Evolutionary conservation across 2,329 filamentous ascomycete genomes (phyloP).

Genomic region (Venturia nashicola): DNA sequence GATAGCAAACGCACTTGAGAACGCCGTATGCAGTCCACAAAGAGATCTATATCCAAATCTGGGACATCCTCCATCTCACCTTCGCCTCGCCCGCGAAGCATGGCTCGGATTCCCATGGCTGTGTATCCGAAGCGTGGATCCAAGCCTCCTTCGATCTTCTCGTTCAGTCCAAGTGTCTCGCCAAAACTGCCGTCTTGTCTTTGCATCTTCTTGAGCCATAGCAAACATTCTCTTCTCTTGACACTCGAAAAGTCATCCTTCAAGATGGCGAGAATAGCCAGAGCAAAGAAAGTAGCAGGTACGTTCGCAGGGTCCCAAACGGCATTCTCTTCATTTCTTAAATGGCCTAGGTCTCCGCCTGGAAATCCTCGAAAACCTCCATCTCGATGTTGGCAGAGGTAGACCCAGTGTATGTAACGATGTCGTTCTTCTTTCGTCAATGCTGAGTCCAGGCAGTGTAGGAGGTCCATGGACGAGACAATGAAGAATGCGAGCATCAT

Average conservation of each 20-base stretch:
- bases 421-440: conserved; percentile 41
- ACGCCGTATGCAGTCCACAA: conserved; percentile 58
- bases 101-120: conserved; percentile 69
- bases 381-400: conserved; percentile 69
- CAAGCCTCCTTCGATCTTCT: conserved; percentile 58
- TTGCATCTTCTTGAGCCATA: conserved; percentile 68
- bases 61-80: conserved; percentile 43
- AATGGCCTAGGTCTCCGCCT: conserved; percentile 44
- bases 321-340: conserved; percentile 38
- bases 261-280: conserved; percentile 59
- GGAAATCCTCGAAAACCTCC: conserved; percentile 87
- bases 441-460: conserved; percentile 48
- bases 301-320: conserved; percentile 67
- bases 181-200: conserved; percentile 82
- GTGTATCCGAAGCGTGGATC: conserved; percentile 86
- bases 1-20: conserved; percentile 32
- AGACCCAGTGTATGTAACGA: conserved; percentile 62
- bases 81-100: conserved; percentile 53
- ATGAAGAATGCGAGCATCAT: conserved; percentile 86
- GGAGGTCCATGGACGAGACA: conserved; percentile 70
- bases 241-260: conserved; percentile 51
- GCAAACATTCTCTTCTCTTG: conserved; percentile 51
- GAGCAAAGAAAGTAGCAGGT: conserved; percentile 79
- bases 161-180: conserved; percentile 55
- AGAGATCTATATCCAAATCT: conserved; percentile 62